Evolutionary conservation across 2,329 filamentous ascomycete species (phyloP), one percentile per base, ranked within the genome.

Genomic region (Nemania serpens): DNA sequence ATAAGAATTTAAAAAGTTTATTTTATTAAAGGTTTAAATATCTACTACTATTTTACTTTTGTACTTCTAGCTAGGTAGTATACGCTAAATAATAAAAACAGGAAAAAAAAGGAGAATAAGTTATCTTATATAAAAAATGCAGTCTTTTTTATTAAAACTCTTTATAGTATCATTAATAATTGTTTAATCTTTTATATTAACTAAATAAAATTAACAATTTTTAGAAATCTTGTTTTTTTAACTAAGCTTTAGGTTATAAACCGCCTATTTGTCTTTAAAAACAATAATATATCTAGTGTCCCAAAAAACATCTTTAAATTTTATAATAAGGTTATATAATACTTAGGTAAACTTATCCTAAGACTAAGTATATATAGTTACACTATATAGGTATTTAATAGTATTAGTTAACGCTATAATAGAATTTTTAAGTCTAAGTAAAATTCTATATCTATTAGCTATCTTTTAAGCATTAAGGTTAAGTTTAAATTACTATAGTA

Each of bases 51-150:
- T 52, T n/a, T 33, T 11, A 1, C 5, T 42, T 49, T 49, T 56
- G 15, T n/a, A n/a, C 49, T 48, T 48, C 2, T 33, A 18, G 12
- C 42, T 42, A 11, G n/a, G n/a, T n/a, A 48, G 13, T 18, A n/a
- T n/a, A 11, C 20, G 3, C 29, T 55, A 55, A 41, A 55, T 45
- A 41, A 56, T 34, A 43, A 56, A 56, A 18, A 56, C 10, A 7
- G 12, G 12, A 12, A 36, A 33, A 49, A 41, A 41, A 37, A 55
- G 17, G 13, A 55, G 39, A 36, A 20, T 5, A 37, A 29, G 34
- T 33, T 42, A 52, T 15, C 17, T 15, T 17, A 34, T 22, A 9
- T 49, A 41, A 42, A 29, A 33, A 11, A 56, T 13, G 1, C 42
- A 3, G n/a, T 39, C 20, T 48, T 49, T 41, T 43, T 20, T 13